phyloP scores from a whole-genome alignment of 2,329 filamentous ascomycete genomes.

The Cercospora beticola region DNA sequence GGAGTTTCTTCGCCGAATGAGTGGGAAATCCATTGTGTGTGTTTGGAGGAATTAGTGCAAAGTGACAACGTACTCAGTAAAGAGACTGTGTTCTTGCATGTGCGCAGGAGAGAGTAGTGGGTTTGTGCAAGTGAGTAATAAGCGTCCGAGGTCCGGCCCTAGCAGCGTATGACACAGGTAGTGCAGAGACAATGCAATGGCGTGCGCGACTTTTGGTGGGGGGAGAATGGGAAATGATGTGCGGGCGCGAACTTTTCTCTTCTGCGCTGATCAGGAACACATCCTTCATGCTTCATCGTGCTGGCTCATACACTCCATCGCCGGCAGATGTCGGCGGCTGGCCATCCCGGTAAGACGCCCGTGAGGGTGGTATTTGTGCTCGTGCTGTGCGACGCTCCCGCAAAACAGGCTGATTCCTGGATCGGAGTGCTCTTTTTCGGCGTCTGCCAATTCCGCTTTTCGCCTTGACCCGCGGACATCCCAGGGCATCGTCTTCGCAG shows the following conservation, averaged over 20 bases:
- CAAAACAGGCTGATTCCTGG: neutral
- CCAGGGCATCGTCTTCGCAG: neutral
- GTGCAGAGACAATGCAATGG: neutral
- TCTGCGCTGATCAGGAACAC: neutral
- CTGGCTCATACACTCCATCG: neutral
- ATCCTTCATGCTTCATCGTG: neutral
- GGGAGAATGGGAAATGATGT: neutral
- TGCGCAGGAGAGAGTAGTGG: neutral
- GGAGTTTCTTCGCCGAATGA: conserved; percentile 24
- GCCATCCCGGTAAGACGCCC: neutral
- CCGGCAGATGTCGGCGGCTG: conserved; percentile 10
- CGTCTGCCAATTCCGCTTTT: neutral
- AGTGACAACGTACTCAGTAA: neutral
- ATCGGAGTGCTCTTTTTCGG: neutral
- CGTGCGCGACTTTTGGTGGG: conserved; percentile 8
- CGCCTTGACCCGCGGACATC: neutral
- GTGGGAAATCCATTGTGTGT: conserved; percentile 27
- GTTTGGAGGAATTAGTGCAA: neutral
- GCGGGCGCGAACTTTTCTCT: neutral
- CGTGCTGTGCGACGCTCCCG: neutral
- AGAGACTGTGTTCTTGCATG: neutral
- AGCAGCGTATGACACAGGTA: neutral
- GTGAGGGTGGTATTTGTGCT: neutral
- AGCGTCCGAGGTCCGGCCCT: neutral
- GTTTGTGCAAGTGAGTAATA: neutral